phyloP scores from a whole-genome alignment of 495 filamentous ascomycete species.

The Gamarada debralockiae region DNA sequence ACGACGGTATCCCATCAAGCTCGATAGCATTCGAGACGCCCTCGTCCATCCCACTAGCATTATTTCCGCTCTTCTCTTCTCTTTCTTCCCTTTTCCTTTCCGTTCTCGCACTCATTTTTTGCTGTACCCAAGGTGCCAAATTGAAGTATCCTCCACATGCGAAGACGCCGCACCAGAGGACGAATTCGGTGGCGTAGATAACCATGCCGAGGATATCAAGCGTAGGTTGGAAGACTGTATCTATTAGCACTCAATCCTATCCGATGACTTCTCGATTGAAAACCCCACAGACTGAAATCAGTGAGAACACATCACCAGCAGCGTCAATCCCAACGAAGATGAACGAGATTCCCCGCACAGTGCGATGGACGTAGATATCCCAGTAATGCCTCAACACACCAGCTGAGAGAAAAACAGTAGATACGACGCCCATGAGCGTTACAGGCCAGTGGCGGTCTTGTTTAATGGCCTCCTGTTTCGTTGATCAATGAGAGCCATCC shows the following conservation, averaged over 20 bases:
- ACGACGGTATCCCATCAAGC: conserved; percentile 49
- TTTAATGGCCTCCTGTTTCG: conserved; percentile 12
- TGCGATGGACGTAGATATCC: conserved; percentile 54
- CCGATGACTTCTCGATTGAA: too few relatives aligned
- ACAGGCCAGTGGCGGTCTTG: conserved; percentile 43
- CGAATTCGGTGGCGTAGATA: conserved; percentile 58
- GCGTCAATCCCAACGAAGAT: conserved; percentile 63
- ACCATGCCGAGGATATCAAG: conserved; percentile 55
- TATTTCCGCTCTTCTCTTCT: neutral
- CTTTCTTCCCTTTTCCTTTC: neutral
- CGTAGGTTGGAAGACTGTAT: conserved; percentile 45
- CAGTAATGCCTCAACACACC: conserved; percentile 47
- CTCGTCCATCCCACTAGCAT: neutral
- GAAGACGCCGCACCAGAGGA: conserved; percentile 60
- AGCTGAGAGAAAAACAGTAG: conserved; percentile 51
- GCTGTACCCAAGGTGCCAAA: conserved; percentile 46
- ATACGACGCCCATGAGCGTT: conserved; percentile 57
- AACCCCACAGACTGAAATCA: conserved; percentile 45
- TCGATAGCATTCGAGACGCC: conserved; percentile 24
- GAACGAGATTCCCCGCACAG: conserved; percentile 62
- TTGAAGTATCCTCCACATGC: conserved; percentile 56
- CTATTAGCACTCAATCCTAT: neutral
- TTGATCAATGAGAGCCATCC: neutral
- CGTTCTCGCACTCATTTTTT: conserved; percentile 19
- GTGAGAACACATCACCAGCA: conserved; percentile 57